Base-by-base conservation (phyloP, 371 early-diverging fungal species). In the Zychaea mexicana region DNA sequence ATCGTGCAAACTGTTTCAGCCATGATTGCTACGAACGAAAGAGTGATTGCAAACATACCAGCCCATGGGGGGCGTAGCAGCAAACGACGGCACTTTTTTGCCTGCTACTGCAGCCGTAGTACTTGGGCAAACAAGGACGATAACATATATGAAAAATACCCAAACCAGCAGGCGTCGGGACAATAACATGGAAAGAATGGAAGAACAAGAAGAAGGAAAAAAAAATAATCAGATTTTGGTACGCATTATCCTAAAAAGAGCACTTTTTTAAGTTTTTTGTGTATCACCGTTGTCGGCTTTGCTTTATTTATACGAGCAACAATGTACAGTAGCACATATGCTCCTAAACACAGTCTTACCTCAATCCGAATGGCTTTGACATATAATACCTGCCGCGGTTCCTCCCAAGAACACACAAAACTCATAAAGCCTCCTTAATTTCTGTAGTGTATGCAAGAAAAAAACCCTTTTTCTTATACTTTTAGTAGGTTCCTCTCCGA, bases 31-130 rank as follows among this genome's bases (percentile, higher is more conserved):
- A n/a, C n/a, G n/a, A n/a, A n/a, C n/a, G n/a, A n/a, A n/a, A n/a
- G n/a, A n/a, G n/a, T n/a, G n/a, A 28, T n/a, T 55, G 17, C 0
- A 57, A 36, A 53, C 60, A 24, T 56, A 66, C 66, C 66, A 66
- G 13, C 66, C 66, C 66, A 66, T 66, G n/a, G 66, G 66, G 3
- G 66, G 66, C 3, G 66, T 57, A 6, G 26, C 28, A 5, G 61
- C 61, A 42, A 66, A 32, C 12, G 27, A n/a, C 15, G 53, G 4
- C 26, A 38, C 8, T 57, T 17, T n/a, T n/a, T n/a, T n/a, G n/a
- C n/a, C 15, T 12, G 42, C 17, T 42, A 17, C 33, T 8, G 5
- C 42, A 42, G 42, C 42, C 15, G 13, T 42, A n/a, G 42, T 2
- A 12, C n/a, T n/a, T n/a, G n/a, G n/a, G n/a, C n/a, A n/a, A n/a